phyloP scores from a whole-genome alignment of 306 rosid genomes.

The Medicago lupulina region DNA sequence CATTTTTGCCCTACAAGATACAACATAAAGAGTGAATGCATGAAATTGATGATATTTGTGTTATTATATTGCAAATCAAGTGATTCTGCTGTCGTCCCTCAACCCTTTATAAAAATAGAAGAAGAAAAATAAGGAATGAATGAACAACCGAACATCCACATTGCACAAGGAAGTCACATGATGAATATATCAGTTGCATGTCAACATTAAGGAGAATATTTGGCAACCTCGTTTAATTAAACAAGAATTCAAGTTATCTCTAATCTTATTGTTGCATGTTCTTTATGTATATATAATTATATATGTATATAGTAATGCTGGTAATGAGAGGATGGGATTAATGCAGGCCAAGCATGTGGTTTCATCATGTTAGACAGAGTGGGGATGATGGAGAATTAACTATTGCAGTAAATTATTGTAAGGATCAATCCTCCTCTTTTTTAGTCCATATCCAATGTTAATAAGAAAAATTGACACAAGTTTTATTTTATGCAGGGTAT shows the following conservation, averaged over 20 bases:
- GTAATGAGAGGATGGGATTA: constrained; percentile 31
- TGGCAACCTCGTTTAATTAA: not conserved
- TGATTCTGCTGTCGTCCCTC: too few relatives aligned
- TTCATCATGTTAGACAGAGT: constrained; percentile 85
- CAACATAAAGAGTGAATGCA: not conserved
- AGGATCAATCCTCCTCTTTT: constrained; percentile 39
- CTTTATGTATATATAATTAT: not conserved
- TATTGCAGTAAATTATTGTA: constrained; percentile 81
- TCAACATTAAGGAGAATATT: too few relatives aligned
- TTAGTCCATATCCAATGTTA: constrained; percentile 10
- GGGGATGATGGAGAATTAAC: constrained; percentile 61
- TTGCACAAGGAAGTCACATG: too few relatives aligned
- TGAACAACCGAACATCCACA: too few relatives aligned
- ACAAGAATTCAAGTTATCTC: not conserved
- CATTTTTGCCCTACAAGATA: constrained; percentile 7
- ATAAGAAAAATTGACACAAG: constrained; percentile 31
- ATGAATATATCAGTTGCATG: too few relatives aligned
- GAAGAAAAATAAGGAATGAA: too few relatives aligned
- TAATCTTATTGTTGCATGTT: not conserved
- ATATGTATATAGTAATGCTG: constrained; percentile 21
- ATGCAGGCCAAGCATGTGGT: constrained; percentile 96
- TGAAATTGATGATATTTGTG: constrained; percentile 6
- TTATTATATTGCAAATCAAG: too few relatives aligned
- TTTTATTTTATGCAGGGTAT: constrained; percentile 70
- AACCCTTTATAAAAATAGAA: too few relatives aligned